A percentile compares a stretch with the other conserved stretches of the same genome.
Evolutionary conservation across 2,329 filamentous ascomycete species (phyloP).

Genomic region (Exserohilum turcica): DNA sequence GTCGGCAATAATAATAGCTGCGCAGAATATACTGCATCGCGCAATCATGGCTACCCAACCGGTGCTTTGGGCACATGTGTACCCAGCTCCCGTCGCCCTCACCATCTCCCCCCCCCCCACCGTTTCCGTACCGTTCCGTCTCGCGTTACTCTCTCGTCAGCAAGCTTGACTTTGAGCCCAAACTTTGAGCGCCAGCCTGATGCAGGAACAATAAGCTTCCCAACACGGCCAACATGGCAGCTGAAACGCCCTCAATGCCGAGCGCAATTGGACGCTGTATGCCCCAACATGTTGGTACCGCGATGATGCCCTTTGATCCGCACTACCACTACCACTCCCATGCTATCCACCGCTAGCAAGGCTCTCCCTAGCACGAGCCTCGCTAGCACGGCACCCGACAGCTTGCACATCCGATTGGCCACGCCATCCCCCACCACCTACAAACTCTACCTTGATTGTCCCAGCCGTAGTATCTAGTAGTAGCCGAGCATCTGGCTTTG

Average conservation of each 20-base stretch:
- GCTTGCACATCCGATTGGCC: no score
- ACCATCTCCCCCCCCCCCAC: conserved; percentile 2
- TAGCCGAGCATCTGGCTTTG: no score
- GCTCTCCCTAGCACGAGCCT: no score
- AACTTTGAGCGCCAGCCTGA: not conserved
- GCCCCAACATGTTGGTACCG: not conserved
- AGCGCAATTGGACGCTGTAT: not conserved
- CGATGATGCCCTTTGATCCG: no score
- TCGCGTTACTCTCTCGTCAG: conserved; percentile 3
- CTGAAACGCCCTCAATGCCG: conserved; percentile 6
- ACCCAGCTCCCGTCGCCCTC: not conserved
- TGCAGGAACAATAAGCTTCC: conserved; percentile 13
- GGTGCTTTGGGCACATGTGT: not conserved
- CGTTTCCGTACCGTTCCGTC: conserved; percentile 4
- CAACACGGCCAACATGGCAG: conserved; percentile 6
- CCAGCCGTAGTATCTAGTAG: no score
- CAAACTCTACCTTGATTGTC: no score
- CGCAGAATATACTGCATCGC: not conserved
- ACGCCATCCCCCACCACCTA: no score
- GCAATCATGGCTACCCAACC: not conserved
- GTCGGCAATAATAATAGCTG: no score
- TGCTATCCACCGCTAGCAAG: no score
- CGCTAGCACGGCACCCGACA: no score
- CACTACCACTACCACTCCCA: no score
- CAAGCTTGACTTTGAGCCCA: not conserved